phyloP scores from a whole-genome alignment of 345 rosid genomes.

The Cochlearia excelsa region DNA sequence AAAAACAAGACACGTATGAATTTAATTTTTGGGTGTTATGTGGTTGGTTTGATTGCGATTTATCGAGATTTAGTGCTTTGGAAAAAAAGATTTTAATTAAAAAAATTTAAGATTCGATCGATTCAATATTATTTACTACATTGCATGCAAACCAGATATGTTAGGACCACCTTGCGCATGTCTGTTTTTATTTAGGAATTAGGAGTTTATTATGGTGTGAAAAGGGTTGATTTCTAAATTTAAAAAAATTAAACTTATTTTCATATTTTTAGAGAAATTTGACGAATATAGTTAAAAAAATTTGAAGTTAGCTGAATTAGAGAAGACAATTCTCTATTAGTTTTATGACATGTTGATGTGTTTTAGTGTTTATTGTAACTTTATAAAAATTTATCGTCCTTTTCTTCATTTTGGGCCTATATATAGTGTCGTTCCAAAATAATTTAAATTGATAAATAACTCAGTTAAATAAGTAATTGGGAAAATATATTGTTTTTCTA shows the following conservation, averaged over 20 bases:
- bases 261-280: neutral
- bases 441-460: constrained; percentile 3
- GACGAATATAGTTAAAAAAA: constrained; percentile 8
- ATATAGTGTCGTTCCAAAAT: too few species aligned
- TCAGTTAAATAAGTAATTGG: constrained; percentile 20
- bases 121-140: neutral
- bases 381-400: neutral
- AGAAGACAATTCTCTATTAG: constrained; percentile 1
- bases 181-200: constrained; percentile 21
- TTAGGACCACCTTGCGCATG: constrained; percentile 33
- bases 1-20: constrained; percentile 22
- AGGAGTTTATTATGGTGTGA: neutral
- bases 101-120: constrained; percentile 17
- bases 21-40: constrained; percentile 26
- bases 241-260: neutral
- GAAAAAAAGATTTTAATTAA: constrained; percentile 3
- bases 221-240: constrained; percentile 24
- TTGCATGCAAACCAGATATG: constrained; percentile 25
- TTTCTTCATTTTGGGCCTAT: constrained; percentile 11
- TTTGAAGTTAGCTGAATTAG: neutral
- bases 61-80: constrained; percentile 22
- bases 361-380: neutral
- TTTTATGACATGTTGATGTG: constrained; percentile 15
- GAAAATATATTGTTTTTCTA: too few species aligned
- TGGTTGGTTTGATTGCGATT: constrained; percentile 34